These are phyloP conservation scores for Panicum virgatum DNA, from an alignment of 202 grass and related monocot species.

Conservation along the genomic window DNA sequence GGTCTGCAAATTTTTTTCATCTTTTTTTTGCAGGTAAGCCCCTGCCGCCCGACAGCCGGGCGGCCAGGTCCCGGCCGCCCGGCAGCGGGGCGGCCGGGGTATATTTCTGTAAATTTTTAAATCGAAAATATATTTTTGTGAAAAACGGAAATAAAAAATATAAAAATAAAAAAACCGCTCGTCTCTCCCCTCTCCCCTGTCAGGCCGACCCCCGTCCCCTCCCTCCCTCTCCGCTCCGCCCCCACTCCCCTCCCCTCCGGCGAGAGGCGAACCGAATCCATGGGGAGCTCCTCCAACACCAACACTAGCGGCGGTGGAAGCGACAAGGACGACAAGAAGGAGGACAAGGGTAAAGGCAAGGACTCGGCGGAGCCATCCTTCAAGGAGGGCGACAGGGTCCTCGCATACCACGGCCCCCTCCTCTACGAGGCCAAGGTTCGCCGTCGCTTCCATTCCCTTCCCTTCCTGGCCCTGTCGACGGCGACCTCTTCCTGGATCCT, in stretches of 20 bases:
- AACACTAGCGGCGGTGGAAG: slow-evolving; percentile 23
- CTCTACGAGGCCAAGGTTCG: slow-evolving; percentile 97
- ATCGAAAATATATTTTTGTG: no score
- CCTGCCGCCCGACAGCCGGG: no score
- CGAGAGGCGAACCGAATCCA: not conserved
- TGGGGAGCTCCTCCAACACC: slow-evolving; percentile 59
- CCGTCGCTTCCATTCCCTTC: not conserved
- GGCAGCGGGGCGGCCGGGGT: no score
- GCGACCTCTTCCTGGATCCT: not conserved
- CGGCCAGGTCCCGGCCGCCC: no score
- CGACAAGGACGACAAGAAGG: slow-evolving; percentile 2
- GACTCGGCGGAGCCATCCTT: slow-evolving; percentile 49
- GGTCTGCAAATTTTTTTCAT: no score
- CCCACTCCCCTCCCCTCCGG: not conserved
- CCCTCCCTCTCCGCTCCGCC: no score
- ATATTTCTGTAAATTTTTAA: no score
- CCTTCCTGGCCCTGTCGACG: not conserved
- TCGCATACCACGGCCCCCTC: slow-evolving; percentile 92
- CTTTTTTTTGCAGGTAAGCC: no score
- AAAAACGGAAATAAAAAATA: no score
- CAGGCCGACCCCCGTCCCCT: not conserved
- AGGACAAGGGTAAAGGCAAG: slow-evolving; percentile 22
- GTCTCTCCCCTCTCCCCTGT: not conserved
- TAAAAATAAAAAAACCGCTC: no score
- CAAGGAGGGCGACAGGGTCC: slow-evolving; percentile 83